A percentile compares a stretch with the other conserved stretches of the same genome.
These are phyloP conservation scores for Amanita pallidorosea DNA, from an alignment of 768 basidiomycete genomes.

Conservation along the genomic window DNA sequence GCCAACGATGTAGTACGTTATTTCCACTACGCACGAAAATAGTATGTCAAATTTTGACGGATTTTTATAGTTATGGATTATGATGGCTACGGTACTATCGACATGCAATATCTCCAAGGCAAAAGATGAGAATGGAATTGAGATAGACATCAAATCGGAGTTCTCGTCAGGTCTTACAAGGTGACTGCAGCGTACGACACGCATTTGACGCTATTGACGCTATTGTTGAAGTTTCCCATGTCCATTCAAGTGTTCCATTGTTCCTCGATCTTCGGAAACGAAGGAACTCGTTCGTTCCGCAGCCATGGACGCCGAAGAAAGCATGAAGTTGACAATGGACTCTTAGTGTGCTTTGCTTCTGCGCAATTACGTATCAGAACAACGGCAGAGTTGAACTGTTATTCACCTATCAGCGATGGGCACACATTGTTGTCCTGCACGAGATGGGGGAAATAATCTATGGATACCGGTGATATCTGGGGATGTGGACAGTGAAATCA, in stretches of 20 bases:
- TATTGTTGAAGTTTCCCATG: background rate
- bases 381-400: too few species aligned
- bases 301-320: background rate
- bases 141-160: constrained; percentile 8
- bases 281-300: background rate
- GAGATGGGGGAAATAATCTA: too few species aligned
- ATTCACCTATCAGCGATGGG: too few species aligned
- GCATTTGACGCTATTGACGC: too few species aligned
- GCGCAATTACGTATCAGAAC: too few species aligned
- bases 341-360: too few species aligned
- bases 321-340: background rate
- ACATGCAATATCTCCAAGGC: constrained; percentile 16
- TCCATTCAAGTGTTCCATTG: background rate
- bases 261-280: background rate
- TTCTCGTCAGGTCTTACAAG: background rate
- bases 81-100: constrained; percentile 17
- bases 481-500: too few species aligned
- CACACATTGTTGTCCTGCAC: too few species aligned
- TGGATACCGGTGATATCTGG: too few species aligned
- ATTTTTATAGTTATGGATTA: constrained; percentile 9
- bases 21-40: background rate
- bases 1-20: constrained; percentile 10
- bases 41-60: background rate
- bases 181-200: background rate
- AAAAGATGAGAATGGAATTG: constrained; percentile 16